Evolutionary conservation across 129 eudicot species (phyloP).

Genomic region (Flaveria trinervia): DNA sequence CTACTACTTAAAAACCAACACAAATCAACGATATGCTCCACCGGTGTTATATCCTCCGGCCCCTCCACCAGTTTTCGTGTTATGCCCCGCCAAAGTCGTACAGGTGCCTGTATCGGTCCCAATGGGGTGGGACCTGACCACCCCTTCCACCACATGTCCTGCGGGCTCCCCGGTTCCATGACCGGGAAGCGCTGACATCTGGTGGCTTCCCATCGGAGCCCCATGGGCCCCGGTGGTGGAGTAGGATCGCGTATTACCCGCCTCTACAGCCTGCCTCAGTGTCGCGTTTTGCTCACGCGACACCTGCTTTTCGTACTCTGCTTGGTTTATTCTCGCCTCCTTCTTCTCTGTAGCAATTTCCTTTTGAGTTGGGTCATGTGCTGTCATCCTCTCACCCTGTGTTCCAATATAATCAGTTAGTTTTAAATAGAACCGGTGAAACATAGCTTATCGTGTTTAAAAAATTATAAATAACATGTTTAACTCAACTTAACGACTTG

Average conservation of each 20-base stretch:
- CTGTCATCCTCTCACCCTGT: conserved; percentile 59
- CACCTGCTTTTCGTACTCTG: conserved; percentile 60
- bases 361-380: conserved; percentile 54
- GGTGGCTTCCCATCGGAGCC: conserved; percentile 50
- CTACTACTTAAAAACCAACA: not conserved
- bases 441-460: no score
- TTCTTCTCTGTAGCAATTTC: conserved; percentile 65
- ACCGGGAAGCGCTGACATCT: conserved; percentile 80
- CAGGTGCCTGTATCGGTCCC: conserved; percentile 56
- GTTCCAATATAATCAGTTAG: no score
- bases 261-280: conserved; percentile 39
- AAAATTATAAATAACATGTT: no score
- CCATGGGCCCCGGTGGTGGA: conserved; percentile 54
- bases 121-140: conserved; percentile 54
- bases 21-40: conserved; percentile 47
- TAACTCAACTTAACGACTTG: no score
- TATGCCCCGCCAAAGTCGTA: conserved; percentile 48
- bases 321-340: conserved; percentile 47
- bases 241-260: conserved; percentile 42
- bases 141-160: conserved; percentile 68
- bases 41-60: conserved; percentile 52
- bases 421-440: no score
- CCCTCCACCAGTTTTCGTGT: conserved; percentile 51
- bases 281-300: conserved; percentile 52
- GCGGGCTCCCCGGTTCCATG: conserved; percentile 77